Conservation (phyloP, 106 monocot species). For the Phalaenopsis equestris region DNA sequence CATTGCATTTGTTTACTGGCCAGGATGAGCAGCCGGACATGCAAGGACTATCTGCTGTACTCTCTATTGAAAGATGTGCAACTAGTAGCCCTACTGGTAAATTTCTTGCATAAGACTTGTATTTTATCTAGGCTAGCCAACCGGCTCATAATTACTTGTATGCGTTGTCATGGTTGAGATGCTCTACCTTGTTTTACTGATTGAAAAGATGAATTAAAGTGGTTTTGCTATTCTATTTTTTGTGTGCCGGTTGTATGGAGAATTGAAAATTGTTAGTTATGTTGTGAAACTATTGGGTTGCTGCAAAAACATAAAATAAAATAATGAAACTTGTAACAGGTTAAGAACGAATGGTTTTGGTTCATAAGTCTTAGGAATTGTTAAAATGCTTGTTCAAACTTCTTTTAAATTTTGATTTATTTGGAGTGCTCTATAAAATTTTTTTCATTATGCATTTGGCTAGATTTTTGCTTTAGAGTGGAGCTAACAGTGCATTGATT, state of each 20-base stretch:
- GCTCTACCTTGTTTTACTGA: background rate
- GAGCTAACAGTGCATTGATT: background rate
- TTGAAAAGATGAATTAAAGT: background rate
- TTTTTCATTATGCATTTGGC: background rate
- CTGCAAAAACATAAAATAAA: background rate
- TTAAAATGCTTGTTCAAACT: background rate
- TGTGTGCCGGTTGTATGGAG: background rate
- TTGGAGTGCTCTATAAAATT: background rate
- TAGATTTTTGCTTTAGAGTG: background rate
- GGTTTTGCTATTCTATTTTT: background rate
- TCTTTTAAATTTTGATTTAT: background rate
- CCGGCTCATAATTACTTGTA: background rate
- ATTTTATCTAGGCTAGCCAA: background rate
- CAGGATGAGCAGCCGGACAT: slow-evolving; percentile 97
- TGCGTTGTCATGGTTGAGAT: background rate
- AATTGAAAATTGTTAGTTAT: background rate
- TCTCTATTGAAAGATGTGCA: slow-evolving; percentile 83
- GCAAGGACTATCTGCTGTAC: slow-evolving; percentile 69
- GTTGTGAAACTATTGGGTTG: background rate
- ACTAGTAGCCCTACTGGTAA: slow-evolving; percentile 83
- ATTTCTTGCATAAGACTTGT: background rate
- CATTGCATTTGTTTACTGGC: slow-evolving; percentile 12
- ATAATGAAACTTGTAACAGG: background rate
- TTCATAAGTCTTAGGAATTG: background rate
- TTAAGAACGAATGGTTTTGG: background rate